Percentiles rank a stretch among this genome's conserved stretches.
Evolutionary conservation across 345 rosid genomes (phyloP).

Genomic region (Boechera retrofracta): DNA sequence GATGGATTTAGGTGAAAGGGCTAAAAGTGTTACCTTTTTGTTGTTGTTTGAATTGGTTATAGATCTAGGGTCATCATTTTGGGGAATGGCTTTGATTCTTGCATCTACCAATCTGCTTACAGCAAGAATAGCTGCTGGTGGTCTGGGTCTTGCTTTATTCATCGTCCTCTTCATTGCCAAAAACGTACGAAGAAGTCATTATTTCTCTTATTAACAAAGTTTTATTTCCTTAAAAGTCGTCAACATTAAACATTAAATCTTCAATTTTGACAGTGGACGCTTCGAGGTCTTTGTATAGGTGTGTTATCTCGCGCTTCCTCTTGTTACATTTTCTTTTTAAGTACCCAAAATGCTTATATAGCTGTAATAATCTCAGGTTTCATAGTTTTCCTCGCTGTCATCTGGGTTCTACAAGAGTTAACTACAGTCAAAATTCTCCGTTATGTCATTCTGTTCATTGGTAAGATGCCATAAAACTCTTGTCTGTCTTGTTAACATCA

Average conservation of each 20-base stretch:
- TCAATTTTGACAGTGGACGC: conserved; percentile 78
- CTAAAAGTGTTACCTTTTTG: not conserved
- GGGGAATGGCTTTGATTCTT: conserved; percentile 98
- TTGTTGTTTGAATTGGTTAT: conserved; percentile 34
- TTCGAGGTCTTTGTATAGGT: conserved; percentile 94
- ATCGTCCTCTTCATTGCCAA: conserved; percentile 87
- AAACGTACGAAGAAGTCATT: conserved; percentile 64
- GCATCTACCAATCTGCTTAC: conserved; percentile 86
- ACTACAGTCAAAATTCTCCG: conserved; percentile 80
- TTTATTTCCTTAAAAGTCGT: conserved; percentile 19
- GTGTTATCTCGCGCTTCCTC: conserved; percentile 33
- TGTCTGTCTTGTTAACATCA: not conserved
- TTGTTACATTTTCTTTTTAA: not conserved
- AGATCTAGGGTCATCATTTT: conserved; percentile 99
- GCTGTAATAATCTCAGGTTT: conserved; percentile 59
- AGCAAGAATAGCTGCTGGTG: conserved; percentile 94
- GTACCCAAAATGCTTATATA: not conserved
- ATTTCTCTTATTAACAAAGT: not conserved
- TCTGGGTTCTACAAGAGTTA: conserved; percentile 91
- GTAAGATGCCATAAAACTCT: conserved; percentile 48
- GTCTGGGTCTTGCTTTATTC: conserved; percentile 74
- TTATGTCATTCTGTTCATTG: conserved; percentile 92
- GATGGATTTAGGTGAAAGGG: not conserved
- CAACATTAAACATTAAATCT: conserved; percentile 19
- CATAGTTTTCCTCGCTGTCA: conserved; percentile 74